Conservation (phyloP, 108 stramenopile genomes). For the Nitzschia inconspicua region DNA sequence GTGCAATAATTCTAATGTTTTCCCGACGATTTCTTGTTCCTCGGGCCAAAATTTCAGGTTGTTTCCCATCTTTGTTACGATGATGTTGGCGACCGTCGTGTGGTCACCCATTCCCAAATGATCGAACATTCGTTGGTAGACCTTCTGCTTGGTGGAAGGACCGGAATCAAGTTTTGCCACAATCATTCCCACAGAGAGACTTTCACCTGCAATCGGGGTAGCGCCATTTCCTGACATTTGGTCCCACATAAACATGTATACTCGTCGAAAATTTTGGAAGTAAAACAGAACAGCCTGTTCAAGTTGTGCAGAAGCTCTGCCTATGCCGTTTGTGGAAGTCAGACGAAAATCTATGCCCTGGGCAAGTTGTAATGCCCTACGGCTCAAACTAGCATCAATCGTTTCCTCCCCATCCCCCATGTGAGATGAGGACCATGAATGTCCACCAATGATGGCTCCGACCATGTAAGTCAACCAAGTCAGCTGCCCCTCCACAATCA, state of each 20-base stretch:
- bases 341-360: conserved; percentile 87
- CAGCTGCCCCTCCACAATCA: conserved; percentile 89
- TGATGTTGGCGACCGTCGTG: conserved; percentile 89
- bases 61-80: conserved; percentile 95
- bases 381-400: conserved; percentile 89
- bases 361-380: conserved; percentile 85
- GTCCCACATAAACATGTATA: conserved; percentile 97
- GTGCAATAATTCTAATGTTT: conserved; percentile 90
- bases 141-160: conserved; percentile 90
- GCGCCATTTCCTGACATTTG: conserved; percentile 53
- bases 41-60: conserved; percentile 97
- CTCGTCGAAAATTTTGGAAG: conserved; percentile 88
- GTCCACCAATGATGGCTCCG: conserved; percentile 89
- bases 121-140: conserved; percentile 94
- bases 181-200: conserved; percentile 71
- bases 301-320: conserved; percentile 70
- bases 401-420: conserved; percentile 90
- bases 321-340: conserved; percentile 76
- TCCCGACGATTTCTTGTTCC: conserved; percentile 81
- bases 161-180: conserved; percentile 68
- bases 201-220: conserved; percentile 6
- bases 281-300: conserved; percentile 83
- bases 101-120: conserved; percentile 94
- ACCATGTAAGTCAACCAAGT: conserved; percentile 96
- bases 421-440: conserved; percentile 86